Evolutionary conservation across 352 stramenopile species (phyloP), one percentile per base, ranked within the genome.

Genomic region (Globisporangium paddicum): DNA sequence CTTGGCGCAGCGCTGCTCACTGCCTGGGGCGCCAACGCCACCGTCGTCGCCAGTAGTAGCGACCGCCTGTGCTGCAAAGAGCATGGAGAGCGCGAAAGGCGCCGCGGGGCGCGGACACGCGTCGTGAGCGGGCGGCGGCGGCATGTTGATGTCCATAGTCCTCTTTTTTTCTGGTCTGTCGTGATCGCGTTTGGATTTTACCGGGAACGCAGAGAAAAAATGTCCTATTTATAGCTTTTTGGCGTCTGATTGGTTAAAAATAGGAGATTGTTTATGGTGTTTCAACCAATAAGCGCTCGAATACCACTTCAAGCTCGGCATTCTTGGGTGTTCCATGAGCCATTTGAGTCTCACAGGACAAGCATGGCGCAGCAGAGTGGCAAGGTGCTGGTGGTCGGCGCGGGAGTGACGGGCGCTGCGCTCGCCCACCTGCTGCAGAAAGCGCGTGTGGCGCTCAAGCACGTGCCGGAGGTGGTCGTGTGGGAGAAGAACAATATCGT

Each of bases 401-500:
- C 77, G 16, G 82, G 79, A 55, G 67, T 89, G 59, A 89, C 82
- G 4, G 77, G 77, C 47, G 79, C 77, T 5, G 62, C 70, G 53
- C 46, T 89, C 42, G 69, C 74, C 34, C 72, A 72, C 18, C 58
- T 91, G 58, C 62, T 91, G 38, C 73, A 76, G 3, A 68, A 85
- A 11, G 71, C 75, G 3, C 57, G 55, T 34, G 44, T 35, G 32
- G 44, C 60, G 35, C 25, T 62, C 18, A 55, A 62, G 42, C 55
- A 48, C 35, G 50, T 49, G 0, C 49, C 51, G 0, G 67, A 86
- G 10, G 66, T 87, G 45, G 45, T 82, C 19, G 64, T 89, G 11
- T 91, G 82, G 82, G 82, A 91, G 45, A 79, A 86, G 54, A 88
- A 83, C 59, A 91, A 68, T 49, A 86, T 89, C 58, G 56, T 70